Percentiles rank a stretch among this genome's conserved stretches.
These are phyloP conservation scores for Amphicarpaea edgeworthii DNA, from an alignment of 306 rosid genomes.

Conservation along the genomic window DNA sequence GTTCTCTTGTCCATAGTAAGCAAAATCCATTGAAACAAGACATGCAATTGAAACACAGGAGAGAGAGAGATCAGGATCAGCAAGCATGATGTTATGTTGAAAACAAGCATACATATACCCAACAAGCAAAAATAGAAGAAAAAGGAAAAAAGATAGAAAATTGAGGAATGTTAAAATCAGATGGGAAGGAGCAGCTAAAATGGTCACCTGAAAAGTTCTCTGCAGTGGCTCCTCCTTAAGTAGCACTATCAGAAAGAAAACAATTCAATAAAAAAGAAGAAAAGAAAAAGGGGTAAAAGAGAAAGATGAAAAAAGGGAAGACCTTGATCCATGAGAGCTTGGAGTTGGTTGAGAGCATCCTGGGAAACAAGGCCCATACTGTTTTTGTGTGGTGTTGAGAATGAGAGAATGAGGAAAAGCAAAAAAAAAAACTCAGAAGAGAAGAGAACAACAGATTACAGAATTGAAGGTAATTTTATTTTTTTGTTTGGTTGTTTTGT, in stretches of 20 bases:
- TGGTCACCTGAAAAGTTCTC: constrained; percentile 79
- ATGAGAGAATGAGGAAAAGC: background rate
- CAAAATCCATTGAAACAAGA: constrained; percentile 22
- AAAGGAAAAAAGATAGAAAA: background rate
- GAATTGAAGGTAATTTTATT: no score
- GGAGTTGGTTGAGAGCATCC: constrained; percentile 73
- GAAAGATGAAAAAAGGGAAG: constrained; percentile 34
- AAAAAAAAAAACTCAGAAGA: background rate
- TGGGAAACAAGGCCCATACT: constrained; percentile 69
- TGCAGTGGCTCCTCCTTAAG: constrained; percentile 78
- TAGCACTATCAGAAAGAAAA: constrained; percentile 50
- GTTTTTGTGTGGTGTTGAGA: constrained; percentile 35
- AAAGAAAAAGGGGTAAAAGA: background rate
- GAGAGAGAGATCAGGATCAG: constrained; percentile 42
- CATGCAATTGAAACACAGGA: constrained; percentile 28
- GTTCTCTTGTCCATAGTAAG: constrained; percentile 2
- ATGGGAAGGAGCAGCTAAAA: constrained; percentile 40
- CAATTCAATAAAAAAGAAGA: constrained; percentile 20
- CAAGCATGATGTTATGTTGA: background rate
- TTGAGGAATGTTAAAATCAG: constrained; percentile 35
- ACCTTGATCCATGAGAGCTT: constrained; percentile 85
- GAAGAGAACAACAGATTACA: background rate
- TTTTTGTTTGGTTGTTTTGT: constrained; percentile 4
- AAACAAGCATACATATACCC: background rate
- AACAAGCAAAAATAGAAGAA: constrained; percentile 10